Base-by-base conservation (phyloP, 1,139 yeast genomes). In the Scheffersomyces parashehatae region DNA sequence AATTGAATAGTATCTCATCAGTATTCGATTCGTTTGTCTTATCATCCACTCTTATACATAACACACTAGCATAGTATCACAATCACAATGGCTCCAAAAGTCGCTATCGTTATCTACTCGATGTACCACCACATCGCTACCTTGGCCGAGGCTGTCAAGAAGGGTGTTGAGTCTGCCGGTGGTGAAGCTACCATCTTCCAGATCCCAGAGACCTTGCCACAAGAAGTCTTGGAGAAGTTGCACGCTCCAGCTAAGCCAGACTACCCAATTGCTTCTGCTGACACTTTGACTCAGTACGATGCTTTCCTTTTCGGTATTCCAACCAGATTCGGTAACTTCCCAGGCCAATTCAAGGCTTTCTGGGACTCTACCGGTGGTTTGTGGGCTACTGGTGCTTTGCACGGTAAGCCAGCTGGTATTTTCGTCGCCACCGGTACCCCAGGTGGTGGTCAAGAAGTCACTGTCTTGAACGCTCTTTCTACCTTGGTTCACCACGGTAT, bases 391-490 rank as follows among this genome's bases (percentile, higher is more conserved):
- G 71, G 72, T 47, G 64, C 65, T 30, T 58, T 69, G 45, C 51
- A 59, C 47, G 74, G 74, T 42, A 69, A 69, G 58, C 60, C 67
- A 30, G 71, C 70, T 28, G 73, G 73, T 45, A 48, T 68, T 30
- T 69, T 68, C 43, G 69, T 67, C 28, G 60, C 69, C 45, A 66
- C 73, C 28, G 72, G 72, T 44, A 53, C 70, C 39, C 63, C 57
- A 46, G 73, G 73, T 47, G 72, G 73, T 41, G 74, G 75, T 28
- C 75, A 68, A 53, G 75, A 69, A 56, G 56, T 65, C 38, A 69
- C 75, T 35, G 55, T 62, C 39, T 57, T 64, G 52, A 68, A 60
- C 50, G 51, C 69, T 9, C 59, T 69, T 47, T 65, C 73, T 26
- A 55, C 61, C 28, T 52, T 68, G 47, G 62, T 58, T 33, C 73